Base-by-base conservation (phyloP, 2,329 filamentous ascomycete genomes). In the Dichotomopilus funicola region DNA sequence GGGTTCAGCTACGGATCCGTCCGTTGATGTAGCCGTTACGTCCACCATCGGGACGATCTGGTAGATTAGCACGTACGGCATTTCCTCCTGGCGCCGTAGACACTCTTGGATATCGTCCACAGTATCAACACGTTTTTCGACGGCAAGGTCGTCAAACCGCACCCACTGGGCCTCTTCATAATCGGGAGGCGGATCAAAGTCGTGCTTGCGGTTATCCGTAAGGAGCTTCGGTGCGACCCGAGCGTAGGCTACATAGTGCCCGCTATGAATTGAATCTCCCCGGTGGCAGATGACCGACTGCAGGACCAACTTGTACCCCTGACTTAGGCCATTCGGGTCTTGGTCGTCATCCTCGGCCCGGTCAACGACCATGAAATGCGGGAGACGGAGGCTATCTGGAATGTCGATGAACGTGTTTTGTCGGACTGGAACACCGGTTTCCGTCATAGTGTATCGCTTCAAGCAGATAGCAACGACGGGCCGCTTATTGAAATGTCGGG, bases 201-300 rank as follows among this genome's bases (percentile, higher is more conserved):
- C 77, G 67, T 78, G 74, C 48, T 75, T 72, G 62, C 81, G 70
- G 62, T 85, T 85, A 55, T 82, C 81, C 12, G 78, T 82, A n/a
- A 82, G 71, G 6, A 81, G 73, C 62, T 78, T 79, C 7, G 74
- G 79, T n/a, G 84, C 85, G 3, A 89, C 88, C 51, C 92, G 82
- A 37, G 91, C 86, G 61, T 96, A 86, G 1, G 90, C 81, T 49
- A 97, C 82, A 67, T 99, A 99, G 68, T 99, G 94, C 0, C 94
- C 94, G 11, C 88, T 91, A 65, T 95, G 83, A 10, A 95, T 78
- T 0, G 89, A 91, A 37, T 86, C 83, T 6, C 94, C 94, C 37
- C 91, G 83, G 70, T 99, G 94, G 66, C 94, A 97, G 13, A 99
- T 87, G 2, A 95, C 85, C 0, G 91, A 92, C 69, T 96, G 91